These are phyloP conservation scores for Aspergillus tanneri DNA, from an alignment of 2,329 filamentous ascomycete species.

Conservation along the genomic window DNA sequence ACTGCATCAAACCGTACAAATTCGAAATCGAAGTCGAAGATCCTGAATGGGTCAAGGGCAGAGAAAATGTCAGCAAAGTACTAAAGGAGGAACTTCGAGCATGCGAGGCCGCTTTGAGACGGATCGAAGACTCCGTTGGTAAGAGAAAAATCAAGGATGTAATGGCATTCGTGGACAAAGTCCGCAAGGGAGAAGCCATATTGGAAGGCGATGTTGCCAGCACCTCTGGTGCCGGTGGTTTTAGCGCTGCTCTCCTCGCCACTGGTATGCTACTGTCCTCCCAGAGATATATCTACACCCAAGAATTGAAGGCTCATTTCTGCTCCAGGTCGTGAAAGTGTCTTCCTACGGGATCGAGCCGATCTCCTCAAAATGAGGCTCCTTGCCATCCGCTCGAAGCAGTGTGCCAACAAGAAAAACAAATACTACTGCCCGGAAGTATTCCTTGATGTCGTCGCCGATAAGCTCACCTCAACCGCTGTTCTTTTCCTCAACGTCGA, in stretches of 20 bases:
- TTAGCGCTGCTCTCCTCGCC: slow-evolving; percentile 79
- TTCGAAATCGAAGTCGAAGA: slow-evolving; percentile 95
- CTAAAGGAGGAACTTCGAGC: slow-evolving; percentile 85
- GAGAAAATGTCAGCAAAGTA: slow-evolving; percentile 76
- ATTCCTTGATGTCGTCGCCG: slow-evolving; percentile 94
- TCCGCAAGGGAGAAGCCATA: slow-evolving; percentile 78
- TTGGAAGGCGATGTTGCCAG: slow-evolving; percentile 72
- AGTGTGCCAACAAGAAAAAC: slow-evolving; percentile 78
- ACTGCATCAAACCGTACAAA: slow-evolving; percentile 98
- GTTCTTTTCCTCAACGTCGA: slow-evolving; percentile 98
- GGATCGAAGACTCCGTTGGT: slow-evolving; percentile 74
- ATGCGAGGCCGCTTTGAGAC: slow-evolving; percentile 74
- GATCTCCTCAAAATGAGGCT: slow-evolving; percentile 90
- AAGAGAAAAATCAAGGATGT: slow-evolving; percentile 85
- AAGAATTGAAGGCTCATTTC: slow-evolving; percentile 9
- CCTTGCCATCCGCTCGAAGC: slow-evolving; percentile 81
- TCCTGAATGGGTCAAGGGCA: slow-evolving; percentile 79
- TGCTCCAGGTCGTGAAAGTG: slow-evolving; percentile 74
- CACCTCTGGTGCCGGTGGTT: slow-evolving; percentile 83
- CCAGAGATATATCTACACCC: neutral
- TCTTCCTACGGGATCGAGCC: slow-evolving; percentile 88
- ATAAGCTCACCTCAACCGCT: slow-evolving; percentile 90
- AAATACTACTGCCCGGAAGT: slow-evolving; percentile 97
- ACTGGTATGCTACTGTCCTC: slow-evolving; percentile 60
- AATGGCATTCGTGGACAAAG: slow-evolving; percentile 84